A percentile compares a stretch with the other conserved stretches of the same genome.
These are phyloP conservation scores for Lanmaoa pseudosensibilis DNA, from an alignment of 768 basidiomycete species.

Conservation along the genomic window DNA sequence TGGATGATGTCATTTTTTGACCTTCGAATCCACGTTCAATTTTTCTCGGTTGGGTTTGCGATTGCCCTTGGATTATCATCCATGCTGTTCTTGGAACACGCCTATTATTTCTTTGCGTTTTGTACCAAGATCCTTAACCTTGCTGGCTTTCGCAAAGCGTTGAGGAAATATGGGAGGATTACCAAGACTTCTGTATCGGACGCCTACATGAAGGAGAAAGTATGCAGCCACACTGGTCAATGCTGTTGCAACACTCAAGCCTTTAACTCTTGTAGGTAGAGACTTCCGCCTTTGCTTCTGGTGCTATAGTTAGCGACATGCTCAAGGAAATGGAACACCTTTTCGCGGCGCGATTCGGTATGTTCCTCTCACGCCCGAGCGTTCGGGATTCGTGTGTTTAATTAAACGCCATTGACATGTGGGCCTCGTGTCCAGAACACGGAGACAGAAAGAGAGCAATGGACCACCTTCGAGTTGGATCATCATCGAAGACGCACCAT, in stretches of 20 bases:
- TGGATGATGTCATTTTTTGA: slow-evolving; percentile 1
- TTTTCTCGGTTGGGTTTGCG: not conserved
- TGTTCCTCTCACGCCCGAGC: slow-evolving; percentile 22
- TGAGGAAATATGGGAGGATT: slow-evolving; percentile 84
- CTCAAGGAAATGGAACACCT: slow-evolving; percentile 74
- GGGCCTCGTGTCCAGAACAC: slow-evolving; percentile 36
- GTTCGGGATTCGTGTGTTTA: not conserved
- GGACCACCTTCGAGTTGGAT: slow-evolving; percentile 57
- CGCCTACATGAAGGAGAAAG: slow-evolving; percentile 81
- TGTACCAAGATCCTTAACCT: slow-evolving; percentile 70
- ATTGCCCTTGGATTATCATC: not conserved
- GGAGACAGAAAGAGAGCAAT: slow-evolving; percentile 82
- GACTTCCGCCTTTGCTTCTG: slow-evolving; percentile 64
- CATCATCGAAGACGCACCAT: slow-evolving; percentile 58
- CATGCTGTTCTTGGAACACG: not conserved
- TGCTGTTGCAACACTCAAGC: not conserved
- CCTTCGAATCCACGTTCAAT: not conserved
- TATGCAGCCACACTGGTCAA: slow-evolving; percentile 22
- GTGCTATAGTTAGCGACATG: slow-evolving; percentile 59
- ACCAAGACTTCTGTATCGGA: slow-evolving; percentile 72
- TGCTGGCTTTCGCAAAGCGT: slow-evolving; percentile 83
- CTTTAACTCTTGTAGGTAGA: slow-evolving; percentile 51
- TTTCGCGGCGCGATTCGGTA: slow-evolving; percentile 78
- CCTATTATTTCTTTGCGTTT: not conserved
- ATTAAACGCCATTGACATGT: not conserved